Evolutionary conservation across 1,284 basidiomycete genomes (phyloP), one percentile per base, ranked within the genome.

Genomic region (Irpex lacteus): DNA sequence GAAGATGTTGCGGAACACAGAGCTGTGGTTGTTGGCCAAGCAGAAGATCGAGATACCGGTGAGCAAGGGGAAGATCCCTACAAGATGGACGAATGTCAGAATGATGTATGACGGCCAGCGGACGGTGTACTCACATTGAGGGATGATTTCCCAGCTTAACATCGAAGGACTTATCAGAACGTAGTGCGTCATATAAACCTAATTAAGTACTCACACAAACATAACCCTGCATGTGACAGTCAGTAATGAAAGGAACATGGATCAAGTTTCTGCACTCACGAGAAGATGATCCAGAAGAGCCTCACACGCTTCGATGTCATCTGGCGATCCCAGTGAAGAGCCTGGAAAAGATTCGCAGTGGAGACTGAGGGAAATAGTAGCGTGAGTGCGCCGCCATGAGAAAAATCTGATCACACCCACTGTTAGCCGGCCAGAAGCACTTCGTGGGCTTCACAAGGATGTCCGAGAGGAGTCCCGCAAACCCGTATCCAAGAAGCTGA

Each of bases 21-120:
- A 66, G 21, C 74, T 82, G 19, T 76, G 73, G 59, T 79, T 85
- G 64, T 82, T 78, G 6, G 85, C 87, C 15, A 89, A 75, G 66
- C 88, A 89, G 71, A 88, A 82, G 37, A 89, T 80, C 0, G 74
- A 84, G 38, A 85, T 67, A 3, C 83, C 84, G 0, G 82, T 83
- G 19, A 84, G 74, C 3, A 77, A 63, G 6, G 73, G 74, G 71
- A 75, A 75, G 37, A 75, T 74, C 74, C 73, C 73, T 69, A 66
- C 55, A 59, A 57, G 15, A 52, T 5, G n/a, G 4, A 11, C 15
- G 13, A 62, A 13, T 3, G 13, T 2, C 1, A 19, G 3, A 32
- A 50, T 50, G 58, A 55, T 55, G 63, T 26, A 26, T 26, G 26
- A 26, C 26, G 47, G 58, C n/a, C 60, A 64, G 49, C 34, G 47